Evolutionary conservation across 1,284 basidiomycete species (phyloP).

Genomic region (Heterobasidion irregulare): DNA sequence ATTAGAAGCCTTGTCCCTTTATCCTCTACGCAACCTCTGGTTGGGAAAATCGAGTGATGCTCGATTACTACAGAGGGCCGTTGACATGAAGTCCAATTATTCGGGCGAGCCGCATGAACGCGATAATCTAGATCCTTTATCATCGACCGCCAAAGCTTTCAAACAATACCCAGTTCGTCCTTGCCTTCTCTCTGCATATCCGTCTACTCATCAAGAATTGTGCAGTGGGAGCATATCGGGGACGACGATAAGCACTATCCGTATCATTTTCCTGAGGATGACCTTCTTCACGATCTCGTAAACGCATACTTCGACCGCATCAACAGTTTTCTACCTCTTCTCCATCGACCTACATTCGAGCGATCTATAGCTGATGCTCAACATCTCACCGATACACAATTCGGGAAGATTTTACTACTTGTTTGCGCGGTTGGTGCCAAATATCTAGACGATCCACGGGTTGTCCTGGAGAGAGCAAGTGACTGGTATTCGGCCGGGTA

Average conservation of each 20-base stretch:
- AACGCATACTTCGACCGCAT: neutral
- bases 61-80: conserved; percentile 55
- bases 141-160: conserved; percentile 1
- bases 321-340: neutral
- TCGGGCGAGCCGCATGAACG: conserved; percentile 22
- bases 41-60: conserved; percentile 69
- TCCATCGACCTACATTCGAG: neutral
- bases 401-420: neutral
- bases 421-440: neutral
- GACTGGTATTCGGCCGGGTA: conserved; percentile 57
- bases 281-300: neutral
- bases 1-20: conserved; percentile 25
- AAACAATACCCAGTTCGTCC: conserved; percentile 8
- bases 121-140: conserved; percentile 8
- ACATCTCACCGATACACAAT: neutral
- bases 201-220: neutral
- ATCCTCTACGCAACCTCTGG: conserved; percentile 38
- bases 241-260: neutral
- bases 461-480: conserved; percentile 24
- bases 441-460: neutral
- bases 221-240: conserved; percentile 32
- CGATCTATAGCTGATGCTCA: neutral
- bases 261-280: neutral
- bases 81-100: conserved; percentile 57
- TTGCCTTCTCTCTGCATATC: neutral